Percentiles rank a stretch among this genome's conserved stretches.
These are phyloP conservation scores for Phytopythium chamaehyphon DNA, from an alignment of 352 stramenopile species.

Conservation along the genomic window DNA sequence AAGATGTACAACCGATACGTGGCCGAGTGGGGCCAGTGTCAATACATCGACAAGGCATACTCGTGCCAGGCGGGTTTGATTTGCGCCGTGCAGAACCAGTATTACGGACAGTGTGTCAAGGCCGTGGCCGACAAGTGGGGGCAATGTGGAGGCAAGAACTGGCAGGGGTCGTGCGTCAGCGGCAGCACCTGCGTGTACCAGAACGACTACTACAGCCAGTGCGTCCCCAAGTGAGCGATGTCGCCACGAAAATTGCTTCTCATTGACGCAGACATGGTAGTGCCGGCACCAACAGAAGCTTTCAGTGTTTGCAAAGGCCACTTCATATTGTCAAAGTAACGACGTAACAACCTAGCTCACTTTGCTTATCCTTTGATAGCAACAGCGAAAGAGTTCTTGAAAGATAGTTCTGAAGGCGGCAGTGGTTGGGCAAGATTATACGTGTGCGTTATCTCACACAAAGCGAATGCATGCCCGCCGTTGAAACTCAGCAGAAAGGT, in stretches of 20 bases:
- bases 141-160: slow-evolving; percentile 13
- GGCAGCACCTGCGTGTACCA: slow-evolving; percentile 12
- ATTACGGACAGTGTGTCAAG: slow-evolving; percentile 16
- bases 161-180: slow-evolving; percentile 18
- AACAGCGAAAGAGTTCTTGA: too few species aligned
- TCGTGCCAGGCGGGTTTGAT: slow-evolving; percentile 9
- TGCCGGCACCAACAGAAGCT: too few species aligned
- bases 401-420: too few species aligned
- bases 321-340: too few species aligned
- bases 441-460: too few species aligned
- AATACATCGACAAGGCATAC: slow-evolving; percentile 13
- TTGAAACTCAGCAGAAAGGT: too few species aligned
- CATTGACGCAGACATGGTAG: not conserved
- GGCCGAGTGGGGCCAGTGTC: slow-evolving; percentile 13
- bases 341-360: too few species aligned
- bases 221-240: not conserved
- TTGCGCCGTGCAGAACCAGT: slow-evolving; percentile 12
- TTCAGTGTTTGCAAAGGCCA: too few species aligned
- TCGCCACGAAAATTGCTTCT: slow-evolving; percentile 7
- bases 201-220: slow-evolving; percentile 16
- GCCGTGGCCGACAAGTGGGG: slow-evolving; percentile 8
- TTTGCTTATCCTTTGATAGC: too few species aligned
- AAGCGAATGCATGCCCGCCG: too few species aligned
- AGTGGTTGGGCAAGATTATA: too few species aligned
- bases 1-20: not conserved